These are phyloP conservation scores for Prosopis cineraria DNA, from an alignment of 306 rosid species.

Conservation along the genomic window DNA sequence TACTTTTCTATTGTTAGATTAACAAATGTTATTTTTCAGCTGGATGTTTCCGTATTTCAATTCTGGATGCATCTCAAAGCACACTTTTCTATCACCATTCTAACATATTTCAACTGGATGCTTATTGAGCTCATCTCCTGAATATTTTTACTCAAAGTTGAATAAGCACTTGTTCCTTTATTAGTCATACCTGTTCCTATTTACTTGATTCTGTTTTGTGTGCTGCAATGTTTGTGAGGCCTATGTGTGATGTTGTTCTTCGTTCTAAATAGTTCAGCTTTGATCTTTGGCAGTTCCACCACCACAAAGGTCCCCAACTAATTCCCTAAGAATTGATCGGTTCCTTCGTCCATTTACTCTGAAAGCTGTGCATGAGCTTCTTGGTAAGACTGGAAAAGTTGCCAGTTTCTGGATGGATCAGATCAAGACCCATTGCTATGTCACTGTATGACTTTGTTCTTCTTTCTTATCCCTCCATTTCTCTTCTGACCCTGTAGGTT, in stretches of 20 bases:
- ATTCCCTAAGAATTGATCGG: slow-evolving; percentile 79
- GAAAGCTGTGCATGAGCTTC: slow-evolving; percentile 94
- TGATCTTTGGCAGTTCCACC: slow-evolving; percentile 76
- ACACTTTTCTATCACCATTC: background rate
- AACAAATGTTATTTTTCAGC: background rate
- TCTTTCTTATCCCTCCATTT: background rate
- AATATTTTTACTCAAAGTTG: background rate
- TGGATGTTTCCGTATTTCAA: background rate
- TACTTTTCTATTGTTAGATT: background rate
- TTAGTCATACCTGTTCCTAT: background rate
- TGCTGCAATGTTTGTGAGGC: background rate
- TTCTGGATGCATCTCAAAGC: background rate
- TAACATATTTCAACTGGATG: too few species aligned
- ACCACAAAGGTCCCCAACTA: slow-evolving; percentile 71
- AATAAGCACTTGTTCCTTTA: background rate
- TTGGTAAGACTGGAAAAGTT: slow-evolving; percentile 82
- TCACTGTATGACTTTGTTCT: slow-evolving; percentile 65
- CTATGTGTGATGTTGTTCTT: background rate
- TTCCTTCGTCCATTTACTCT: slow-evolving; percentile 96
- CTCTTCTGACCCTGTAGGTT: background rate
- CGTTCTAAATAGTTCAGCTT: slow-evolving; percentile 23
- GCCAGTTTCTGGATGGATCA: slow-evolving; percentile 97
- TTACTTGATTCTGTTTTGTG: background rate
- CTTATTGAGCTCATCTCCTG: background rate
- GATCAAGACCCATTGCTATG: slow-evolving; percentile 98